A percentile compares a stretch with the other conserved stretches of the same genome.
Evolutionary conservation across 495 filamentous ascomycete species (phyloP).

Genomic region (Tuber magnatum): DNA sequence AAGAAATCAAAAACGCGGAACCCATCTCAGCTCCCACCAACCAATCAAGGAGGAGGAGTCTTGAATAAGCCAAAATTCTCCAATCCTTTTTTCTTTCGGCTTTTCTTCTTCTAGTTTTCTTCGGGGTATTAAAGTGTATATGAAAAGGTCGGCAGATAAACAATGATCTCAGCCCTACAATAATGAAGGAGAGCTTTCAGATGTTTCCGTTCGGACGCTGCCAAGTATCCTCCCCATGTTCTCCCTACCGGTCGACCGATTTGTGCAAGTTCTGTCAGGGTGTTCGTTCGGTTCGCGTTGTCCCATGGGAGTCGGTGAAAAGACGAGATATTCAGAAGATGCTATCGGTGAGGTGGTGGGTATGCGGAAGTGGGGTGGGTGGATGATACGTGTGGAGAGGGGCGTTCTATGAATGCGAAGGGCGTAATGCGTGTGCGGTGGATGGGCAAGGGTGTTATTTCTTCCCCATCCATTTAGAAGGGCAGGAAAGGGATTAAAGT

Average conservation of each 20-base stretch:
- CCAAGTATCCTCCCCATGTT: conserved; percentile 23
- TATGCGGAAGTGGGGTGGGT: conserved; percentile 9
- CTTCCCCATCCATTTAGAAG: conserved; percentile 12
- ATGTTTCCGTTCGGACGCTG: conserved; percentile 35
- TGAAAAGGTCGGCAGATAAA: conserved; percentile 27
- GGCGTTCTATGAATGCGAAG: conserved; percentile 6
- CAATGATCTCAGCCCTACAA: conserved; percentile 28
- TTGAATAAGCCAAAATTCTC: background rate
- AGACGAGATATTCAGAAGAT: conserved; percentile 21
- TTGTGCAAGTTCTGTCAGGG: conserved; percentile 5
- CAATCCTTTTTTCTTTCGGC: background rate
- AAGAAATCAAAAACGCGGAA: background rate
- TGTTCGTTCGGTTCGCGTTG: conserved; percentile 8
- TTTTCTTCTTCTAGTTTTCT: background rate
- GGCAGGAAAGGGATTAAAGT: conserved; percentile 12
- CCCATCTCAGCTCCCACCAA: conserved; percentile 15
- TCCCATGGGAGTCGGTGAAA: conserved; percentile 5
- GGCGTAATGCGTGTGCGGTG: conserved; percentile 3
- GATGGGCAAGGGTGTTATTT: conserved; percentile 10
- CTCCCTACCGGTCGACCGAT: conserved; percentile 14
- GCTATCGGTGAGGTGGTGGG: conserved; percentile 22
- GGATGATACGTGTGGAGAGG: conserved; percentile 7
- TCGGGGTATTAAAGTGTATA: background rate
- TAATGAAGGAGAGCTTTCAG: conserved; percentile 17
- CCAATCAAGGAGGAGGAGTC: conserved; percentile 1